Conservation (phyloP, 2,329 filamentous ascomycete genomes). For the Cladosporium sp. region DNA sequence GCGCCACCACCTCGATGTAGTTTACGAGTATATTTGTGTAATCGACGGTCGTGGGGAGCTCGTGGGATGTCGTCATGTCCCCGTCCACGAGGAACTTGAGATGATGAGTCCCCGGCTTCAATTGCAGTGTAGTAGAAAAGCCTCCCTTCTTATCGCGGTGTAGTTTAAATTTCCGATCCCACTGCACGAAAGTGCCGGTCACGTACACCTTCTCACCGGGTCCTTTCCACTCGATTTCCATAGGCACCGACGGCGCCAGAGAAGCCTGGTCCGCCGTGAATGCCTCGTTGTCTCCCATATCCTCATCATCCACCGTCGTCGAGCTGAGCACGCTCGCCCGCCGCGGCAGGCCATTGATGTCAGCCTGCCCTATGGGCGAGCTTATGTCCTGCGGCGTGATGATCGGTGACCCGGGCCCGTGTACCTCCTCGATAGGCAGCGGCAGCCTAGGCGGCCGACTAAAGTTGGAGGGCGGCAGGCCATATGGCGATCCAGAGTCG, state of each 20-base stretch:
- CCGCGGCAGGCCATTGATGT: slow-evolving; percentile 45
- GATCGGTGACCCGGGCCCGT: slow-evolving; percentile 86
- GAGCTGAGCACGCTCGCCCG: slow-evolving; percentile 50
- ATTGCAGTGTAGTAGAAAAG: slow-evolving; percentile 70
- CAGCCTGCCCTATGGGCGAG: slow-evolving; percentile 40
- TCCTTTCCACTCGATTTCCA: slow-evolving; percentile 75
- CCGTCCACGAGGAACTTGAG: slow-evolving; percentile 93
- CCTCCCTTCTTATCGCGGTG: slow-evolving; percentile 52
- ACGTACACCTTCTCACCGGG: slow-evolving; percentile 84
- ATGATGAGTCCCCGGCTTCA: slow-evolving; percentile 91
- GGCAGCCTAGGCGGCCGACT: slow-evolving; percentile 79
- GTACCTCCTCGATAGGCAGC: slow-evolving; percentile 84
- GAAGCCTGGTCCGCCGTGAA: slow-evolving; percentile 52
- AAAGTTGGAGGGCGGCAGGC: slow-evolving; percentile 39
- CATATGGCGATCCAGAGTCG: slow-evolving; percentile 29
- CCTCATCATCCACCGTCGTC: slow-evolving; percentile 63
- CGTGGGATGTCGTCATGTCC: slow-evolving; percentile 81
- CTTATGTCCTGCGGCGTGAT: slow-evolving; percentile 61
- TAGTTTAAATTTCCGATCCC: slow-evolving; percentile 89
- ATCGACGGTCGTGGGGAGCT: slow-evolving; percentile 89
- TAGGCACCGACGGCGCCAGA: slow-evolving; percentile 72
- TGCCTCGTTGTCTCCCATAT: slow-evolving; percentile 61
- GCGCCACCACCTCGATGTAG: slow-evolving; percentile 73
- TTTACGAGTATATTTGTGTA: slow-evolving; percentile 98
- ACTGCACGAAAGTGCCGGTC: slow-evolving; percentile 94